Percentiles rank a stretch among this genome's conserved stretches.
phyloP scores from a whole-genome alignment of 1,284 basidiomycete genomes.

The Ustilago curta region DNA sequence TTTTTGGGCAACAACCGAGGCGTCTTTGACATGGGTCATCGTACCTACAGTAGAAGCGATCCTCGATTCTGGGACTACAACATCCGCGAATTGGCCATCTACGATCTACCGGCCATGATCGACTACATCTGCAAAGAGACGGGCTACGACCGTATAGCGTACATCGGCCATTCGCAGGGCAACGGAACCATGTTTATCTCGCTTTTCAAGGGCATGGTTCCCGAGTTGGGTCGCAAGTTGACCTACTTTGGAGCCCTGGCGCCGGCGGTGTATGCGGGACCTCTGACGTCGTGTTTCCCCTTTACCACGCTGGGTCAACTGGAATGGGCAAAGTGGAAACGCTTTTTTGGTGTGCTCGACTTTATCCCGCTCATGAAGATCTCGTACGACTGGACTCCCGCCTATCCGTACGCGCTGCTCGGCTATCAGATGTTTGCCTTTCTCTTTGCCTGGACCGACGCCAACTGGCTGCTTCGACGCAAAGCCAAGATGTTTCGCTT shows the following conservation, averaged over 20 bases:
- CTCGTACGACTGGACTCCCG: conserved; percentile 74
- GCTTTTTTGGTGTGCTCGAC: conserved; percentile 75
- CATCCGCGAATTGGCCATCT: conserved; percentile 75
- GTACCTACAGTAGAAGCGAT: conserved; percentile 72
- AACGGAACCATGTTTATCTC: conserved; percentile 71
- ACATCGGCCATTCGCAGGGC: conserved; percentile 75
- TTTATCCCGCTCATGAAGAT: conserved; percentile 76
- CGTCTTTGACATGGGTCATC: conserved; percentile 76
- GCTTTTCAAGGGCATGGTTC: conserved; percentile 73
- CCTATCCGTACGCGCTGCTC: conserved; percentile 69
- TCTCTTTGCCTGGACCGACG: conserved; percentile 76
- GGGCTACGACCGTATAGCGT: conserved; percentile 74
- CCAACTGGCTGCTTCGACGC: conserved; percentile 73
- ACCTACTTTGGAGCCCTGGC: conserved; percentile 76
- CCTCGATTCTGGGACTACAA: conserved; percentile 78
- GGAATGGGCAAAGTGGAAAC: conserved; percentile 74
- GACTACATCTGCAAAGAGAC: conserved; percentile 74
- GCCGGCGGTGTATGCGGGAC: conserved; percentile 76
- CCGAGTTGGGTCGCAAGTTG: conserved; percentile 74
- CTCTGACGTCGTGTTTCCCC: conserved; percentile 75
- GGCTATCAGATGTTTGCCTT: conserved; percentile 75
- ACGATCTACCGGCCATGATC: conserved; percentile 76
- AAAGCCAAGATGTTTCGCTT: conserved; percentile 78
- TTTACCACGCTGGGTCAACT: conserved; percentile 69
- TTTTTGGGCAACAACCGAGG: conserved; percentile 76